Percentiles rank a stretch among this genome's conserved stretches.
Evolutionary conservation across 106 monocot species (phyloP).

Genomic region (Dactylorhiza incarnata): DNA sequence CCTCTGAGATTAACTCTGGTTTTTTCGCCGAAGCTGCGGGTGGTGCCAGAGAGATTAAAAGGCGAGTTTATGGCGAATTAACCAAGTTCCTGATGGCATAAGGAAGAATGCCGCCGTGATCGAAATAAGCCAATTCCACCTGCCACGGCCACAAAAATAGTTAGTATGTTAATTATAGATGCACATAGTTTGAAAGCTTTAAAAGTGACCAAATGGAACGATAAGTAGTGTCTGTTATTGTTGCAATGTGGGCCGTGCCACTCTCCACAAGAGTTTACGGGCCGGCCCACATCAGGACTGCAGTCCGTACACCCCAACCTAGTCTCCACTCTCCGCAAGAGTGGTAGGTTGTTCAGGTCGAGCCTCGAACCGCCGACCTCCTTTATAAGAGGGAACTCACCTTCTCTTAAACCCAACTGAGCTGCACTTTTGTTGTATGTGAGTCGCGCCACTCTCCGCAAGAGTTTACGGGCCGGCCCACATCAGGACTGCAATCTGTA

Average conservation of each 20-base stretch:
- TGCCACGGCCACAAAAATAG: neutral
- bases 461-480: no score
- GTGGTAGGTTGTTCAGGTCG: neutral
- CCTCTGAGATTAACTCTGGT: neutral
- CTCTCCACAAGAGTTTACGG: no score
- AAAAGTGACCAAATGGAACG: neutral
- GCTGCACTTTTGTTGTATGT: no score
- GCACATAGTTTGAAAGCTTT: neutral
- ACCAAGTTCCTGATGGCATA: conserved; percentile 21
- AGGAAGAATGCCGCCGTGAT: conserved; percentile 23
- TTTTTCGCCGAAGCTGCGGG: neutral
- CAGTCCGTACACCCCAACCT: neutral
- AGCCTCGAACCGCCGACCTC: no score
- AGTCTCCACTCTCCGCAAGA: neutral
- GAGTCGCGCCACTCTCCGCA: no score
- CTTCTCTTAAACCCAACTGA: no score
- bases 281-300: no score
- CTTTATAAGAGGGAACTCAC: no score
- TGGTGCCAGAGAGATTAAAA: conserved; percentile 5
- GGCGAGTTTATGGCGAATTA: conserved; percentile 4
- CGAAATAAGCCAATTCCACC: conserved; percentile 24
- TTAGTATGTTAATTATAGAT: neutral
- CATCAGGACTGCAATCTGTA: no score
- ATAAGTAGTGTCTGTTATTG: neutral
- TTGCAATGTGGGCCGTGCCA: no score